Evolutionary conservation across 2,329 filamentous ascomycete species (phyloP).

Genomic region (Sordariomycetes sp.): DNA sequence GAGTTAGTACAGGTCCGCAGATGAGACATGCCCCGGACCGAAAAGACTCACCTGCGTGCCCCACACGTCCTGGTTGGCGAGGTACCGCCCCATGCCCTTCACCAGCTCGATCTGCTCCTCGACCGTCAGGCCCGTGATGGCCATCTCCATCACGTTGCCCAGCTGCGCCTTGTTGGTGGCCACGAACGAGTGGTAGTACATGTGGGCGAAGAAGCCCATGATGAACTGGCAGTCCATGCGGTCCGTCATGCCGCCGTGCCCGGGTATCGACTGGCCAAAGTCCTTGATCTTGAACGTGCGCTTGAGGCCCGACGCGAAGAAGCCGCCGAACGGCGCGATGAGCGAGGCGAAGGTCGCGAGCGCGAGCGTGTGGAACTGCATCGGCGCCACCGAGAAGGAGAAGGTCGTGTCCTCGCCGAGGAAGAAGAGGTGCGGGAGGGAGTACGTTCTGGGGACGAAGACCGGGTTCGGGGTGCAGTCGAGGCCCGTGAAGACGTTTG

Average conservation of each 20-base stretch:
- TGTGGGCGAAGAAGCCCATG: conserved; percentile 97
- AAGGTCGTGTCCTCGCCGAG: conserved; percentile 45
- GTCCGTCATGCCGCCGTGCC: conserved; percentile 95
- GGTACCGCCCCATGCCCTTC: conserved; percentile 50
- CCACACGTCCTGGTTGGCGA: conserved; percentile 51
- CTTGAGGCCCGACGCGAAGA: conserved; percentile 96
- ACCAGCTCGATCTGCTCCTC: conserved; percentile 86
- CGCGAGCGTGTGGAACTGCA: conserved; percentile 86
- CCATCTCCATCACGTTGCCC: conserved; percentile 79
- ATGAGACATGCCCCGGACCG: conserved; percentile 4
- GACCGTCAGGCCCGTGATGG: conserved; percentile 75
- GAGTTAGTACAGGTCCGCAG: conserved; percentile 1
- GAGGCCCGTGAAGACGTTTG: conserved; percentile 84
- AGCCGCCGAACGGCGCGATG: conserved; percentile 94
- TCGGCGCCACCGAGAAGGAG: conserved; percentile 69
- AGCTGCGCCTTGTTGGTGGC: conserved; percentile 77
- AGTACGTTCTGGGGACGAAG: conserved; percentile 69
- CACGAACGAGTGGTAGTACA: conserved; percentile 98
- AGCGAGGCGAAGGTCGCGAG: conserved; percentile 91
- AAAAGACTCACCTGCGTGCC: conserved; percentile 19
- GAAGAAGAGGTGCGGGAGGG: conserved; percentile 63
- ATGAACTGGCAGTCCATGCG: conserved; percentile 99
- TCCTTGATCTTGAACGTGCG: conserved; percentile 99
- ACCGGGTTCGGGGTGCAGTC: conserved; percentile 86
- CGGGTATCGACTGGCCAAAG: conserved; percentile 95